Evolutionary conservation across 75 land plant genomes (phyloP).

Genomic region (Pseudotsuga menziesii): DNA sequence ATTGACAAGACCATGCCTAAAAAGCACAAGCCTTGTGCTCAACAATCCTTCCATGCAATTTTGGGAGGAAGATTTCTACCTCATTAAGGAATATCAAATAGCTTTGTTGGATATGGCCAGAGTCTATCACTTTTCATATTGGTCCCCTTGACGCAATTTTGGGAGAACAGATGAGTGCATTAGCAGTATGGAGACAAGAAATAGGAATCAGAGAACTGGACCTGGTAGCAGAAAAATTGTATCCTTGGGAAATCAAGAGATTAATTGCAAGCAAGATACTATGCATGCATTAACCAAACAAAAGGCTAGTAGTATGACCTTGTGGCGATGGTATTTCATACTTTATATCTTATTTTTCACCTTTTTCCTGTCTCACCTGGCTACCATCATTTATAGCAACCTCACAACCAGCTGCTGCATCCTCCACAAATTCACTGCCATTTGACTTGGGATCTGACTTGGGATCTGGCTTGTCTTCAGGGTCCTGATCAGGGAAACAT

Average conservation of each 20-base stretch:
- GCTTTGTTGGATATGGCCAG: background rate
- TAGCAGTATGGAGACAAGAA: background rate
- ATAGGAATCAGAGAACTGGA: background rate
- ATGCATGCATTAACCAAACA: background rate
- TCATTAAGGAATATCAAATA: background rate
- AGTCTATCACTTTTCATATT: background rate
- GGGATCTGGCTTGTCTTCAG: constrained; percentile 3
- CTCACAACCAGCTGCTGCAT: background rate
- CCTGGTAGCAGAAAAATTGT: background rate
- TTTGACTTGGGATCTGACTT: no score
- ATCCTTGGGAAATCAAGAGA: background rate
- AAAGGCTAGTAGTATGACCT: background rate
- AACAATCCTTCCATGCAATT: background rate
- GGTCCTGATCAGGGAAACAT: constrained; percentile 19
- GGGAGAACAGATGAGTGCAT: background rate
- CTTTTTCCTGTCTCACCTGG: background rate
- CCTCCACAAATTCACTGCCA: background rate
- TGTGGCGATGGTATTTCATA: background rate
- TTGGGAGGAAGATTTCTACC: background rate
- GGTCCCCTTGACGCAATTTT: background rate
- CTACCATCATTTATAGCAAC: background rate
- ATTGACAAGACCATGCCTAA: background rate
- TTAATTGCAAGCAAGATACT: background rate
- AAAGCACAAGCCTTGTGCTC: background rate
- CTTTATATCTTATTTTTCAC: background rate